Evolutionary conservation across 768 basidiomycete species (phyloP).

Genomic region (Termitomyces titanicus): DNA sequence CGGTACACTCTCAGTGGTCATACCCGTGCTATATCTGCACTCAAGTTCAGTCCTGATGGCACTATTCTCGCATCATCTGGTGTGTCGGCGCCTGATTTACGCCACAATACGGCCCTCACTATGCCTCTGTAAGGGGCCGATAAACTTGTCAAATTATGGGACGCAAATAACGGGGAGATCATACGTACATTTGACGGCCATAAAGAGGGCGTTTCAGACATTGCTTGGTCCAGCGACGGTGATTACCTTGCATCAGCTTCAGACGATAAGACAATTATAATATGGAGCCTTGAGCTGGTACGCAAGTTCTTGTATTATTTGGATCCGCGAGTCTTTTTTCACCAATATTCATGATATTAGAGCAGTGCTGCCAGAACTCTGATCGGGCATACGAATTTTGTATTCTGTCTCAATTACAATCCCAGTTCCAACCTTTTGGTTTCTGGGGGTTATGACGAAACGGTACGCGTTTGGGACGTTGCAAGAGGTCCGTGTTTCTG

Average conservation of each 20-base stretch:
- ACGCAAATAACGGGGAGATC: conserved; percentile 67
- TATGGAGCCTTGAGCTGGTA: conserved; percentile 76
- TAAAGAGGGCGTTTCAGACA: conserved; percentile 80
- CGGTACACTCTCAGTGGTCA: conserved; percentile 78
- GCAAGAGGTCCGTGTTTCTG: conserved; percentile 57
- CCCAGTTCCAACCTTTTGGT: conserved; percentile 88
- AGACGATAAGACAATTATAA: conserved; percentile 85
- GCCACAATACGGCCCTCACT: conserved; percentile 18
- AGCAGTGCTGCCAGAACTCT: conserved; percentile 61
- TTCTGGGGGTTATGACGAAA: conserved; percentile 95
- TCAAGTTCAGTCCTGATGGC: conserved; percentile 90
- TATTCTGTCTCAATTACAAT: conserved; percentile 92
- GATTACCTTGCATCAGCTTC: conserved; percentile 87
- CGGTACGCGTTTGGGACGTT: conserved; percentile 95
- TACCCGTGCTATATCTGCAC: conserved; percentile 71
- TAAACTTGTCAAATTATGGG: conserved; percentile 80
- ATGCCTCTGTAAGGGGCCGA: conserved; percentile 65
- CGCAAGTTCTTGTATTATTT: conserved; percentile 22
- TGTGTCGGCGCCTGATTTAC: conserved; percentile 34
- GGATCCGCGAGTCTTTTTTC: conserved; percentile 9
- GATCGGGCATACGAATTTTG: conserved; percentile 87
- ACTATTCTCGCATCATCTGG: conserved; percentile 78
- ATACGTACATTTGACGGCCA: conserved; percentile 73
- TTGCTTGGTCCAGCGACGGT: conserved; percentile 85
- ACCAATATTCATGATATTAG: conserved; percentile 28